phyloP scores from a whole-genome alignment of 2,329 filamentous ascomycete species.

The Claviceps maximensis region DNA sequence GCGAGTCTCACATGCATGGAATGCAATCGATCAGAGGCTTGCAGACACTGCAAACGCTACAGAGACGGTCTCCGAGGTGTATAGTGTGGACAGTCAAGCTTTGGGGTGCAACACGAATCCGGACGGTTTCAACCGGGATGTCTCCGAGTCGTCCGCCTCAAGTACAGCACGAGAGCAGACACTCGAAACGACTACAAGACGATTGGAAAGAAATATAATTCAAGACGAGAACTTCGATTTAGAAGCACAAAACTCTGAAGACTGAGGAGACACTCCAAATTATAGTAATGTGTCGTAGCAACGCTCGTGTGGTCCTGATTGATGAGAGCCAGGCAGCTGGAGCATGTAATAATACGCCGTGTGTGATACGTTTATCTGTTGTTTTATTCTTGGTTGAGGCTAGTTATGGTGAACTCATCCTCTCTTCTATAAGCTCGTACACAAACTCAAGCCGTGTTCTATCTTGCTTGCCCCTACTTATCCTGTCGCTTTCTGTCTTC shows the following conservation, averaged over 20 bases:
- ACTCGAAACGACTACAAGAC: conserved; percentile 7
- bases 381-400: conserved; percentile 1
- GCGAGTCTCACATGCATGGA: neutral
- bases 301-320: neutral
- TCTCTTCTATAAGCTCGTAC: neutral
- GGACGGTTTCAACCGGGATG: neutral
- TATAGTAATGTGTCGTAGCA: neutral
- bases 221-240: conserved; percentile 6
- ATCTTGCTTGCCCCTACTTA: conserved; percentile 7
- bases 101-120: neutral
- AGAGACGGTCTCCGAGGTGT: neutral
- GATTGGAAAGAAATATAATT: conserved; percentile 4
- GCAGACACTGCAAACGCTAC: neutral
- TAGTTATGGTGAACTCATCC: neutral
- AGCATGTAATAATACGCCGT: neutral
- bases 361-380: neutral
- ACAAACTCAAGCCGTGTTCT: conserved; percentile 5
- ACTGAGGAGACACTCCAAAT: neutral
- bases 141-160: conserved; percentile 11
- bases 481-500: conserved; percentile 10
- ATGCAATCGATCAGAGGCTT: neutral
- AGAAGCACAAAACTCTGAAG: conserved; percentile 9
- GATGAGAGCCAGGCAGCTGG: neutral
- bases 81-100: no score
- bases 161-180: conserved; percentile 13